Percentiles rank a stretch among this genome's conserved stretches.
Conservation (phyloP, 495 filamentous ascomycete genomes). For the Aspergillus conjunctus region DNA sequence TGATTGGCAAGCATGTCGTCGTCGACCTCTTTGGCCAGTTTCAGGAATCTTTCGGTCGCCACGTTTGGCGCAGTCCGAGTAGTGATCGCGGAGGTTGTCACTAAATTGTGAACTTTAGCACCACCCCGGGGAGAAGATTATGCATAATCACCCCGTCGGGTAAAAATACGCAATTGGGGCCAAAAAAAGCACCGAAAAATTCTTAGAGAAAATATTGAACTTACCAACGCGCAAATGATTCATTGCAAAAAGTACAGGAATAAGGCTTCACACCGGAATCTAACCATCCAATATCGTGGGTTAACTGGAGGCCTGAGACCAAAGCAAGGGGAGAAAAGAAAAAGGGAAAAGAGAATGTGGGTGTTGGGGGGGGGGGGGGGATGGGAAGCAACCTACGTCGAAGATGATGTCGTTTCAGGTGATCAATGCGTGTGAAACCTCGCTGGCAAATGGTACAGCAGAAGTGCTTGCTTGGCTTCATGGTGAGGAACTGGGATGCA, state of each 20-base stretch:
- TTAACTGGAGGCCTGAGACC: conserved; percentile 20
- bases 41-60: conserved; percentile 48
- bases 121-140: neutral
- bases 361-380: conserved; percentile 5
- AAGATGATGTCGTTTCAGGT: conserved; percentile 51
- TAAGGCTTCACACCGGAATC: conserved; percentile 52
- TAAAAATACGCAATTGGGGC: no score
- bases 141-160: no score
- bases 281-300: conserved; percentile 21
- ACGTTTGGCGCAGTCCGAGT: conserved; percentile 43
- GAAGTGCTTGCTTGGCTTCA: conserved; percentile 51
- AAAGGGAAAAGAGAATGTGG: neutral
- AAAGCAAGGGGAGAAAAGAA: neutral
- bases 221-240: conserved; percentile 51
- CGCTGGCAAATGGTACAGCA: conserved; percentile 51
- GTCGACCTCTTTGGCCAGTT: conserved; percentile 48
- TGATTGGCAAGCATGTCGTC: conserved; percentile 52
- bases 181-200: no score
- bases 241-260: conserved; percentile 47
- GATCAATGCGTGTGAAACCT: conserved; percentile 52
- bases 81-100: conserved; percentile 52
- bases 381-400: conserved; percentile 40
- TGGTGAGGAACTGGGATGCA: conserved; percentile 31
- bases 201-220: conserved; percentile 8
- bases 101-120: conserved; percentile 24